Percentiles rank a stretch among this genome's conserved stretches.
These are phyloP conservation scores for Rhizopus arrhizus DNA, from an alignment of 371 early-diverging fungal species.

Conservation along the genomic window DNA sequence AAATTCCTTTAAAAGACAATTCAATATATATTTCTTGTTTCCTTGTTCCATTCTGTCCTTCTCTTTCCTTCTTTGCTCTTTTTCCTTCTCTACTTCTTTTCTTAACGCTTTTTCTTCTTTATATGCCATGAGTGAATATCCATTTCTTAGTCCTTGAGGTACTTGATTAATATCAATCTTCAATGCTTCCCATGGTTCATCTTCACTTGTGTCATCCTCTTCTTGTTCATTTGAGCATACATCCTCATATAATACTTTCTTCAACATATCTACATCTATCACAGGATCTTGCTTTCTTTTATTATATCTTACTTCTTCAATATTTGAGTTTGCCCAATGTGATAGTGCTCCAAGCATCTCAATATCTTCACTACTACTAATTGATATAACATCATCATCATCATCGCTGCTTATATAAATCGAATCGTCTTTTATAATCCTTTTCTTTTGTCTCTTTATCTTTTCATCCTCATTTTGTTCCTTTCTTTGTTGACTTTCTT, in stretches of 20 bases:
- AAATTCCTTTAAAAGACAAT: constrained; percentile 18
- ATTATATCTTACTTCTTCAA: background rate
- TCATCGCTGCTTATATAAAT: constrained; percentile 18
- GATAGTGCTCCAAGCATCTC: constrained; percentile 10
- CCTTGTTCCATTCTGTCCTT: background rate
- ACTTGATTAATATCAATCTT: background rate
- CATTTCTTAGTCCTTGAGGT: constrained; percentile 12
- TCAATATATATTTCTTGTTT: background rate
- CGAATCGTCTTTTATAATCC: constrained; percentile 16
- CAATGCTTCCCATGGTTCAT: background rate
- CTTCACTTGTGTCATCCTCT: constrained; percentile 3
- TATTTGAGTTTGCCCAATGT: constrained; percentile 14
- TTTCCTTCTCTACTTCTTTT: constrained; percentile 4
- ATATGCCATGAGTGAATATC: constrained; percentile 2
- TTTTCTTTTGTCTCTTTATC: constrained; percentile 7
- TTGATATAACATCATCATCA: constrained; percentile 17
- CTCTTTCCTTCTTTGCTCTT: constrained; percentile 3
- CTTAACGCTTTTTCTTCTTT: constrained; percentile 5
- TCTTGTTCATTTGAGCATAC: constrained; percentile 8
- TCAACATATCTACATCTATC: constrained; percentile 4
- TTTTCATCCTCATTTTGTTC: background rate
- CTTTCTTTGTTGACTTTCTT: background rate
- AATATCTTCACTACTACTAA: constrained; percentile 29
- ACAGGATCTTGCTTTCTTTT: background rate
- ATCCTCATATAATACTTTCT: background rate